Conservation (phyloP, 2,329 filamentous ascomycete genomes). For the Periconia sp. region DNA sequence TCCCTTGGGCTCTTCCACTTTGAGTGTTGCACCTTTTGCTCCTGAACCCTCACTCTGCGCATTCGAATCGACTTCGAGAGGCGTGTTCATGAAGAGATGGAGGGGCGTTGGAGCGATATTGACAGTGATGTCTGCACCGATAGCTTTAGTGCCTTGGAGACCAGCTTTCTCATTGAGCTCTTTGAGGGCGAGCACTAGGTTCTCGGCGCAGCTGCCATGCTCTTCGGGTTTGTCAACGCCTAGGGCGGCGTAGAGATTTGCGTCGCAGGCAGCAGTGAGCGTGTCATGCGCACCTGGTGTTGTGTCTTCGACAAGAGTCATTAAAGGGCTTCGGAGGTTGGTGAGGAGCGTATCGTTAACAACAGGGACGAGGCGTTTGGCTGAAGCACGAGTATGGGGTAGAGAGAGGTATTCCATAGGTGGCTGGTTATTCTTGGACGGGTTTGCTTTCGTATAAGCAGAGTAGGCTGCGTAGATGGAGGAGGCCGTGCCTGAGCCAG, state of each 20-base stretch:
- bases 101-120: slow-evolving; percentile 55
- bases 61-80: slow-evolving; percentile 23
- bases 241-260: slow-evolving; percentile 49
- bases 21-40: slow-evolving; percentile 35
- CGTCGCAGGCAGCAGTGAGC: slow-evolving; percentile 56
- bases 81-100: slow-evolving; percentile 51
- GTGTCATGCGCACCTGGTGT: slow-evolving; percentile 54
- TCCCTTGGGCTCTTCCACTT: slow-evolving; percentile 38
- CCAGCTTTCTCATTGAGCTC: slow-evolving; percentile 55
- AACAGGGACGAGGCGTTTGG: slow-evolving; percentile 49
- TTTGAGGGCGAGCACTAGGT: slow-evolving; percentile 56
- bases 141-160: slow-evolving; percentile 52
- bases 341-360: slow-evolving; percentile 52
- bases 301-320: slow-evolving; percentile 55
- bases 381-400: slow-evolving; percentile 51
- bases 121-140: slow-evolving; percentile 56
- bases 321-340: slow-evolving; percentile 54
- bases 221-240: slow-evolving; percentile 53
- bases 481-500: slow-evolving; percentile 55
- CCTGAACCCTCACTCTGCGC: slow-evolving; percentile 24
- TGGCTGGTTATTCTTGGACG: slow-evolving; percentile 38
- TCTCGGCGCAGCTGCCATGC: slow-evolving; percentile 56
- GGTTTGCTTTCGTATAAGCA: slow-evolving; percentile 49
- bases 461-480: slow-evolving; percentile 56
- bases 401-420: slow-evolving; percentile 57